Percentiles rank a stretch among this genome's conserved stretches.
phyloP scores from a whole-genome alignment of 768 basidiomycete species.

The Termitomyces sp. region DNA sequence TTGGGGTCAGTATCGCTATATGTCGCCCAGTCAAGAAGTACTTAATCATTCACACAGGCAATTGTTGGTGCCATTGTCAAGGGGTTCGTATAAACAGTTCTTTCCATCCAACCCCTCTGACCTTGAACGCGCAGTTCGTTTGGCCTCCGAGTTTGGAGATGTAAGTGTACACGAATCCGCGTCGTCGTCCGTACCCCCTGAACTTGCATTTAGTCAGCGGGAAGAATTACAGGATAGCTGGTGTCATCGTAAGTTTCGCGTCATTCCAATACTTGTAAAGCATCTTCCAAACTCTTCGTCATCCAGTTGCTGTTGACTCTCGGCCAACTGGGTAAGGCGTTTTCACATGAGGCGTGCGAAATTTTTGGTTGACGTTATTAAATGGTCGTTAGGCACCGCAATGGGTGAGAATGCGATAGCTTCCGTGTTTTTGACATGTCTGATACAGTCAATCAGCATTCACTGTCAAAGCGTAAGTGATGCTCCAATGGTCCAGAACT shows the following conservation, averaged over 20 bases:
- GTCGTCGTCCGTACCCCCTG: neutral
- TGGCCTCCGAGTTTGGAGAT: slow-evolving; percentile 59
- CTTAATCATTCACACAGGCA: slow-evolving; percentile 27
- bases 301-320: slow-evolving; percentile 39
- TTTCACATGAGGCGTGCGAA: slow-evolving; percentile 5
- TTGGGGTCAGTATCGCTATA: slow-evolving; percentile 29
- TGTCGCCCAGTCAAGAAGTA: neutral
- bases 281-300: neutral
- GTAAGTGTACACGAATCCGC: slow-evolving; percentile 27
- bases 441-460: slow-evolving; percentile 20
- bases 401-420: slow-evolving; percentile 25
- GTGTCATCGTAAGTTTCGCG: slow-evolving; percentile 41
- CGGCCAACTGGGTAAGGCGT: slow-evolving; percentile 40
- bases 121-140: slow-evolving; percentile 40
- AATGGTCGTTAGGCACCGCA: slow-evolving; percentile 26
- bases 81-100: slow-evolving; percentile 19
- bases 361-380: neutral
- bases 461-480: slow-evolving; percentile 40
- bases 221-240: slow-evolving; percentile 47
- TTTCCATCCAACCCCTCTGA: neutral
- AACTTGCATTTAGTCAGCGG: slow-evolving; percentile 42
- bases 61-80: slow-evolving; percentile 58
- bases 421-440: neutral
- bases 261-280: neutral
- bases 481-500: neutral